Evolutionary conservation across 1,284 basidiomycete genomes (phyloP).

Genomic region (Singerocomus rubriflavus): DNA sequence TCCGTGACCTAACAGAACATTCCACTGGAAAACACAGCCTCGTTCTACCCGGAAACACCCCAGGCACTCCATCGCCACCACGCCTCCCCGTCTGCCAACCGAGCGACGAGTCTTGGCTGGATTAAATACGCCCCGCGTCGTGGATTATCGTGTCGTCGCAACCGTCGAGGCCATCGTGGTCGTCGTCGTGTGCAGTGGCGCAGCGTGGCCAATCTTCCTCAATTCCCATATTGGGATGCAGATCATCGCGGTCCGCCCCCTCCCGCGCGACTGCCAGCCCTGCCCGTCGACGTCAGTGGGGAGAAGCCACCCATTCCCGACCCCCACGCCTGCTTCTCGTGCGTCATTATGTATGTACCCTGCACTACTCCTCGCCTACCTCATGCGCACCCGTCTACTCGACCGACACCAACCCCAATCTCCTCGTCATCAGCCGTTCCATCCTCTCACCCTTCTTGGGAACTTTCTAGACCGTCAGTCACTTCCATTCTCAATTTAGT

Average conservation of each 20-base stretch:
- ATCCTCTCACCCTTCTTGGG: constrained; percentile 1
- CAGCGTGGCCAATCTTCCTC: not conserved
- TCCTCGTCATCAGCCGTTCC: not conserved
- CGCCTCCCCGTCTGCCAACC: constrained; percentile 3
- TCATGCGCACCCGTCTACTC: constrained; percentile 5
- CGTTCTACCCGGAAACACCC: constrained; percentile 21
- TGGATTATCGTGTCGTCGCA: too few relatives aligned
- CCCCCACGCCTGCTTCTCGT: constrained; percentile 15
- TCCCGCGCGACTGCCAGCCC: not conserved
- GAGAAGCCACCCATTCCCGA: constrained; percentile 10
- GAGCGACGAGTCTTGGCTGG: too few relatives aligned
- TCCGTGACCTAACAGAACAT: constrained; percentile 18
- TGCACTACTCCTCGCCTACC: not conserved
- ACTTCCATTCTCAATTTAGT: constrained; percentile 4
- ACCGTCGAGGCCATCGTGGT: not conserved
- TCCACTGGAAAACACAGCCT: constrained; percentile 34
- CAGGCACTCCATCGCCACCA: constrained; percentile 15
- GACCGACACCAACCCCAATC: constrained; percentile 1
- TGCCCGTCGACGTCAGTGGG: not conserved
- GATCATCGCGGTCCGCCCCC: constrained; percentile 20
- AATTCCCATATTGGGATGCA: constrained; percentile 25
- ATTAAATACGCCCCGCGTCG: too few relatives aligned
- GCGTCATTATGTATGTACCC: constrained; percentile 24
- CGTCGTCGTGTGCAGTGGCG: too few relatives aligned
- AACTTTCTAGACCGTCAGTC: not conserved